phyloP scores from a whole-genome alignment of 495 filamentous ascomycete species.

The Podospora appendiculata region DNA sequence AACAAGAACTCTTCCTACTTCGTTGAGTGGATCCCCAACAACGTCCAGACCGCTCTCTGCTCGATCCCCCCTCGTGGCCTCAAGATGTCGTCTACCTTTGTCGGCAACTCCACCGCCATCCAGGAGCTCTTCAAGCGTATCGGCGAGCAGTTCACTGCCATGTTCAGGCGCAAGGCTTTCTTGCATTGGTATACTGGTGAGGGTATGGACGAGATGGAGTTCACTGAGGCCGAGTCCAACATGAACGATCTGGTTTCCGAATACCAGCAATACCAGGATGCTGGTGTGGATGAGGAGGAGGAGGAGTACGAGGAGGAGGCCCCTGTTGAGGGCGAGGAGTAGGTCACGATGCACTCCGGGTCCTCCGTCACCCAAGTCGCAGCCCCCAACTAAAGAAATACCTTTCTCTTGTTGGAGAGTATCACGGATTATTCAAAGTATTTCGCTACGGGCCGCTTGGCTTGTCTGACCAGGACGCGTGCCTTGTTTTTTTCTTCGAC shows the following conservation, averaged over 20 bases:
- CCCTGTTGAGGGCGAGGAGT: slow-evolving; percentile 47
- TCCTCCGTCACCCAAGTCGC: not conserved
- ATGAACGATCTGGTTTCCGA: slow-evolving; percentile 99
- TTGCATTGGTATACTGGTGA: slow-evolving; percentile 99
- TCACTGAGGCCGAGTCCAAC: slow-evolving; percentile 99
- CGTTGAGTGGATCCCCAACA: slow-evolving; percentile 99
- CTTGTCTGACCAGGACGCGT: no score
- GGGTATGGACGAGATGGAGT: slow-evolving; percentile 99
- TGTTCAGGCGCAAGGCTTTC: slow-evolving; percentile 99
- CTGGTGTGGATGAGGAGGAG: slow-evolving; percentile 69
- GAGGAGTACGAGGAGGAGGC: slow-evolving; percentile 58
- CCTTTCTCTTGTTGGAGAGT: slow-evolving; percentile 1
- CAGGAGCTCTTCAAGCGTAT: slow-evolving; percentile 99
- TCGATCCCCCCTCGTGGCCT: slow-evolving; percentile 96
- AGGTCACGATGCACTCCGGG: slow-evolving; percentile 1
- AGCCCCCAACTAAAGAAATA: not conserved
- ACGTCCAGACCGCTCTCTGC: slow-evolving; percentile 99
- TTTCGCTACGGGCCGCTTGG: not conserved
- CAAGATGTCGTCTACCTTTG: slow-evolving; percentile 99
- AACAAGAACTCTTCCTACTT: slow-evolving; percentile 99
- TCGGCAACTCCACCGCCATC: slow-evolving; percentile 99
- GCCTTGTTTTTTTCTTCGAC: no score
- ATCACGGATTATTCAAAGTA: not conserved
- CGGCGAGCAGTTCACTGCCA: slow-evolving; percentile 98
- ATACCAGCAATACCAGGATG: slow-evolving; percentile 99